Conservation (phyloP, 1,284 basidiomycete genomes). For the Abortiporus biennis region DNA sequence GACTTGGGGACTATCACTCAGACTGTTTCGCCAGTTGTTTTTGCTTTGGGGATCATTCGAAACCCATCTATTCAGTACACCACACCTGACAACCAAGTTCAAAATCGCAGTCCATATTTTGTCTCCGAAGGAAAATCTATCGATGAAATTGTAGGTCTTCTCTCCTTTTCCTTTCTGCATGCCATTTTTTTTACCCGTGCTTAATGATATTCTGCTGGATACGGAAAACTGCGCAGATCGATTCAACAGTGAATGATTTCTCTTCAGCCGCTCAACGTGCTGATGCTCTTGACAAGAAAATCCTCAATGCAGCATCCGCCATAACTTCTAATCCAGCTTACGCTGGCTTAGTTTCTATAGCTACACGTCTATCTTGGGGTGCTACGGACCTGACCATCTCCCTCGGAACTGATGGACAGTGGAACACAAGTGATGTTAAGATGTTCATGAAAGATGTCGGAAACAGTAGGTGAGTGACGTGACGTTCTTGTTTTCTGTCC, state of each 20-base stretch:
- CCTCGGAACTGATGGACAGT: slow-evolving; percentile 22
- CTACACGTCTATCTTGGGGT: slow-evolving; percentile 32
- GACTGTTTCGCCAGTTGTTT: slow-evolving; percentile 24
- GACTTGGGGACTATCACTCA: slow-evolving; percentile 24
- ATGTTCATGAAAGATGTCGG: slow-evolving; percentile 41
- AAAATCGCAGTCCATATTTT: slow-evolving; percentile 19
- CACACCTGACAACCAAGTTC: slow-evolving; percentile 11
- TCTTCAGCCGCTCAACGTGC: slow-evolving; percentile 14
- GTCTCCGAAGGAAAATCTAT: background rate
- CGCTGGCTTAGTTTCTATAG: slow-evolving; percentile 30
- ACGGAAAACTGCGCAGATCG: too few species aligned
- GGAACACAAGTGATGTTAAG: slow-evolving; percentile 30
- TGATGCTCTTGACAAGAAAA: slow-evolving; percentile 13
- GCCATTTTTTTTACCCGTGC: too few species aligned
- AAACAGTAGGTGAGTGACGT: background rate
- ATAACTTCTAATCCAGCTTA: slow-evolving; percentile 25
- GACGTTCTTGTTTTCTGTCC: background rate
- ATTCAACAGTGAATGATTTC: slow-evolving; percentile 17
- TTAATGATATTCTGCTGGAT: too few species aligned
- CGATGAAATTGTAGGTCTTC: background rate
- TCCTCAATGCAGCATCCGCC: slow-evolving; percentile 11
- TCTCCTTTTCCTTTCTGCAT: too few species aligned
- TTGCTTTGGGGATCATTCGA: slow-evolving; percentile 27
- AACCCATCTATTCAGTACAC: slow-evolving; percentile 25
- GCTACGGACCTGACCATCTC: slow-evolving; percentile 27